Percentiles rank a stretch among this genome's conserved stretches.
phyloP scores from a whole-genome alignment of 208 protist genomes.

The Wallacemonas rigidus region DNA sequence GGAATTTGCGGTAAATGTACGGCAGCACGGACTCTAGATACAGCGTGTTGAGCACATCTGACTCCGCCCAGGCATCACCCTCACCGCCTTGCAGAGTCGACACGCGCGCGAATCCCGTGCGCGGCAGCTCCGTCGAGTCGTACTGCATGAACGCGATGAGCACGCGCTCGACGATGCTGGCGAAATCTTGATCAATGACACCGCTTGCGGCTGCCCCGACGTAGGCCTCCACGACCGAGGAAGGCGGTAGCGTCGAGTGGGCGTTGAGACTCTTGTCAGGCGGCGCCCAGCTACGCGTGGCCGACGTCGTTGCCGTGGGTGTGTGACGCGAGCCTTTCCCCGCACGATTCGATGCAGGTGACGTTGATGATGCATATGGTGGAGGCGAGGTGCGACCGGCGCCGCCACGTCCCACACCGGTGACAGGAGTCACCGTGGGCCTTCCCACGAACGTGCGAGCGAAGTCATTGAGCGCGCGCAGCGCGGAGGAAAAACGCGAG shows the following conservation, averaged over 20 bases:
- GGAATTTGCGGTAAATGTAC: conserved; percentile 48
- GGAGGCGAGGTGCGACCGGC: no score
- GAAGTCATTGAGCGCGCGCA: background rate
- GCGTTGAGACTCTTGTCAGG: background rate
- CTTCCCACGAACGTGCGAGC: background rate
- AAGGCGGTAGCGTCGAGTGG: background rate
- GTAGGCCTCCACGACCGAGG: background rate
- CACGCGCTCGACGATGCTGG: conserved; percentile 30
- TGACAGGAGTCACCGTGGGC: background rate
- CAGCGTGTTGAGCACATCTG: conserved; percentile 29
- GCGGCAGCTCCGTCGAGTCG: conserved; percentile 30
- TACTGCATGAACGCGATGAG: conserved; percentile 54
- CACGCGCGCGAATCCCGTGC: conserved; percentile 20
- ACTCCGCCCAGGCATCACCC: conserved; percentile 27
- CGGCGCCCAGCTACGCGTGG: no score
- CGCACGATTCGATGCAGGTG: no score
- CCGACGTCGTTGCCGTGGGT: background rate
- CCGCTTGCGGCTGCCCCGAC: conserved; percentile 1
- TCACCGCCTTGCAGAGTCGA: conserved; percentile 3
- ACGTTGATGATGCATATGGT: no score
- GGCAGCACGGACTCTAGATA: conserved; percentile 39
- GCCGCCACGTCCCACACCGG: background rate
- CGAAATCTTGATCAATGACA: conserved; percentile 19
- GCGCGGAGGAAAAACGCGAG: background rate
- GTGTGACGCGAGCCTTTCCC: background rate